Base-by-base conservation (phyloP, 805 yeast genomes). In the Yarrowia yakushimensis region DNA sequence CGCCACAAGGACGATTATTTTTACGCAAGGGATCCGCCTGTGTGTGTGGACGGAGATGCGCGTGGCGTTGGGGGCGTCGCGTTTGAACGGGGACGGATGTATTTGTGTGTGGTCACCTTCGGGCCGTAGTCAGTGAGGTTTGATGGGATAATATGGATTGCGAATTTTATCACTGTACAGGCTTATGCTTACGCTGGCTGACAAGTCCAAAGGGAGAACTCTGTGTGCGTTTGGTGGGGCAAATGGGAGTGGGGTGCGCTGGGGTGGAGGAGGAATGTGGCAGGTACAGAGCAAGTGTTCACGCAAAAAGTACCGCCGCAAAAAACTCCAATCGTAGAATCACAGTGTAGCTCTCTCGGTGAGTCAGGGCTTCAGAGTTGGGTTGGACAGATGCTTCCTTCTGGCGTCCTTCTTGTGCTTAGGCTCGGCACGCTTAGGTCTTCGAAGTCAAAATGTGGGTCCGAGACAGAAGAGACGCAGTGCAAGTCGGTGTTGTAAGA, bases 91-190 rank as follows among this genome's bases (percentile, higher is more conserved):
- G 27, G 39, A 11, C 55, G 39, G 37, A 12, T 33, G 37, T 33
- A 23, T 8, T 25, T 22, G 27, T 39, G 28, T 46, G 57, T 48
- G 57, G 57, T 34, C 41, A 23, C 39, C 42, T 48, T 48, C 20
- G 34, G 31, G 57, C 36, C 41, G 57, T 33, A 41, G 28, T 48
- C 34, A 25, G 39, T 52, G 59, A 34, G 42, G 59, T 34, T 34
- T 52, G 59, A 34, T 52, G 59, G 59, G 57, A 48, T 48, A 33
- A 48, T 48, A 48, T 48, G 57, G 57, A 34, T 52, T 52, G 59
- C 59, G 59, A 52, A 52, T 52, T 52, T 52, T 52, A 52, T 52
- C 59, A 52, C 43, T 52, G 42, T 36, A 31, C 57, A 48, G 30
- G n/a, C 57, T 34, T 31, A 48, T 34, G 52, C 52, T 45, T 30